Conservation (phyloP, 495 filamentous ascomycete genomes). For the Letharia columbiana region DNA sequence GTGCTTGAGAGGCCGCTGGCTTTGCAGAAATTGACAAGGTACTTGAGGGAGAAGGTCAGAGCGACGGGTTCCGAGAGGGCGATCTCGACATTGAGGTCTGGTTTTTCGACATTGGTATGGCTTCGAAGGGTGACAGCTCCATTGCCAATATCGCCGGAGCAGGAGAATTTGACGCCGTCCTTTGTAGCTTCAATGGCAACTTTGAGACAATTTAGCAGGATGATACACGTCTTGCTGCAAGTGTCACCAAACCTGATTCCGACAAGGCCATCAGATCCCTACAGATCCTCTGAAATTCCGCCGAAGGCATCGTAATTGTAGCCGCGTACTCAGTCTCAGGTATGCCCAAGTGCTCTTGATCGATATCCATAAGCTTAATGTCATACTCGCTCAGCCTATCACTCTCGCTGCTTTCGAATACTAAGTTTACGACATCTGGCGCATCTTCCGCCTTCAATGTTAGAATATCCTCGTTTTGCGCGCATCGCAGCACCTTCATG, state of each 20-base stretch:
- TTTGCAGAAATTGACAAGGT: slow-evolving; percentile 99
- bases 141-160: slow-evolving; percentile 89
- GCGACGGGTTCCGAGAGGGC: slow-evolving; percentile 85
- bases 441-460: slow-evolving; percentile 97
- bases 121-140: slow-evolving; percentile 85
- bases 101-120: slow-evolving; percentile 87
- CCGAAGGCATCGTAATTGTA: slow-evolving; percentile 76
- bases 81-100: slow-evolving; percentile 76
- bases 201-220: slow-evolving; percentile 29
- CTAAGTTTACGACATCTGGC: slow-evolving; percentile 87
- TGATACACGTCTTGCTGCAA: neutral
- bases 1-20: slow-evolving; percentile 71
- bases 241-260: slow-evolving; percentile 67
- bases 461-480: slow-evolving; percentile 89
- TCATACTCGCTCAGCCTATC: slow-evolving; percentile 97
- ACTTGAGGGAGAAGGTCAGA: slow-evolving; percentile 98
- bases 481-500: slow-evolving; percentile 92
- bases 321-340: slow-evolving; percentile 97
- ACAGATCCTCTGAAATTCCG: slow-evolving; percentile 93
- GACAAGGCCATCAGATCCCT: slow-evolving; percentile 82
- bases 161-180: slow-evolving; percentile 95
- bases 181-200: slow-evolving; percentile 95
- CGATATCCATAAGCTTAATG: slow-evolving; percentile 99
- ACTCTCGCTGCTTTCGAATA: slow-evolving; percentile 85
- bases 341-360: slow-evolving; percentile 98